phyloP scores from a whole-genome alignment of 2,329 filamentous ascomycete species.

The Sarocladium kiliense region DNA sequence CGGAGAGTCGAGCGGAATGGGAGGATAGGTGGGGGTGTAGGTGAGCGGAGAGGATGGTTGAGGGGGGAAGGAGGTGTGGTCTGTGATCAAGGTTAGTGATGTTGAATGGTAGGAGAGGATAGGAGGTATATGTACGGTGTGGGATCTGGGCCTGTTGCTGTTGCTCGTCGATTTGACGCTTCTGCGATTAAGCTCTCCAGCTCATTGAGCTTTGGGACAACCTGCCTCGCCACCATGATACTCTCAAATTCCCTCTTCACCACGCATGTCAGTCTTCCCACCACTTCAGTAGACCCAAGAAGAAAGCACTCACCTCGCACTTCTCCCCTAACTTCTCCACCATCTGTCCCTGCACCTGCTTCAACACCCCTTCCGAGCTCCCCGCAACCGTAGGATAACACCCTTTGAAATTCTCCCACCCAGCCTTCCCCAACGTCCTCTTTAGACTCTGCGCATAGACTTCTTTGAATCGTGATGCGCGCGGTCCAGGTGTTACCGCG shows the following conservation, averaged over 20 bases:
- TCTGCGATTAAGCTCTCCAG: slow-evolving; percentile 51
- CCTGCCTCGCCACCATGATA: slow-evolving; percentile 45
- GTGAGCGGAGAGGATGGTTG: slow-evolving; percentile 49
- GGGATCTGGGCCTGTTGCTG: slow-evolving; percentile 25
- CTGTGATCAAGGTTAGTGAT: slow-evolving; percentile 21
- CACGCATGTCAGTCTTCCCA: background rate
- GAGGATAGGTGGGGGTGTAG: slow-evolving; percentile 45
- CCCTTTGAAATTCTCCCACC: slow-evolving; percentile 51
- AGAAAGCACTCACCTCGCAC: slow-evolving; percentile 36
- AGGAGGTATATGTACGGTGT: slow-evolving; percentile 38
- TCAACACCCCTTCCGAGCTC: slow-evolving; percentile 44
- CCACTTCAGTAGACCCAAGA: too few relatives aligned
- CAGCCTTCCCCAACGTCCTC: slow-evolving; percentile 50
- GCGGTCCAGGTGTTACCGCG: slow-evolving; percentile 46
- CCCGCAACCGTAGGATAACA: slow-evolving; percentile 58
- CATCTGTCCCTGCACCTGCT: slow-evolving; percentile 53
- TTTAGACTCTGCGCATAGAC: slow-evolving; percentile 47
- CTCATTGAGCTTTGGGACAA: slow-evolving; percentile 54
- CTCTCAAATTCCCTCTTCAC: slow-evolving; percentile 50
- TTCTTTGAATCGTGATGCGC: slow-evolving; percentile 48
- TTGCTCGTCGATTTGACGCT: slow-evolving; percentile 30
- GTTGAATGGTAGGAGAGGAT: background rate
- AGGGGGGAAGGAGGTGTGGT: slow-evolving; percentile 52
- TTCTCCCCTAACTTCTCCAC: slow-evolving; percentile 48
- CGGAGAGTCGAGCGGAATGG: slow-evolving; percentile 53